Conservation (phyloP, 2,329 filamentous ascomycete genomes). For the Trichophyton mentagrophytes region DNA sequence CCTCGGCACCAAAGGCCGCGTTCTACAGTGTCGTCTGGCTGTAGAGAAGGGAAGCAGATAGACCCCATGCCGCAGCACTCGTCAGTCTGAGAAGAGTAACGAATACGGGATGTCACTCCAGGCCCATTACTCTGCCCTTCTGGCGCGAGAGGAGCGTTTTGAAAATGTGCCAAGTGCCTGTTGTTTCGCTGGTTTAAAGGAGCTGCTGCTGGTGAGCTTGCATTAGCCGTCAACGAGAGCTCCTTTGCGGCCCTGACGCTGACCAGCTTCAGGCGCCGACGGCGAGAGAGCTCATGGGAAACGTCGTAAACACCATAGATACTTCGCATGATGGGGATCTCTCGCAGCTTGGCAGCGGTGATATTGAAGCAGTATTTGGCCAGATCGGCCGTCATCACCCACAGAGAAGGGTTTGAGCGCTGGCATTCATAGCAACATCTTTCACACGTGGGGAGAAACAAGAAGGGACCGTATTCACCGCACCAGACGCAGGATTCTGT, state of each 20-base stretch:
- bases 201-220: too few relatives aligned
- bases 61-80: background rate
- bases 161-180: background rate
- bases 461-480: conserved; percentile 19
- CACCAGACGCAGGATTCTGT: conserved; percentile 20
- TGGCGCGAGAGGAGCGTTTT: background rate
- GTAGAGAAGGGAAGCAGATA: background rate
- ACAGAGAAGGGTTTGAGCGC: background rate
- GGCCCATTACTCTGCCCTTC: background rate
- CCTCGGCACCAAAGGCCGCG: background rate
- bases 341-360: background rate
- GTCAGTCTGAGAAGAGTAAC: background rate
- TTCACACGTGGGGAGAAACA: conserved; percentile 24
- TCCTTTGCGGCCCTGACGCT: background rate
- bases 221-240: background rate
- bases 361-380: background rate
- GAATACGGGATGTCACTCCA: background rate
- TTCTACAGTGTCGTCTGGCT: background rate
- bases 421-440: conserved; percentile 23
- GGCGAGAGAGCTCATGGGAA: background rate
- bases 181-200: background rate
- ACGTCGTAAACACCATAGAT: conserved; percentile 1
- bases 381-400: background rate
- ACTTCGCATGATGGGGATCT: background rate
- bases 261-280: background rate